A percentile compares a stretch with the other conserved stretches of the same genome.
These are phyloP conservation scores for Ascoidea asiatica DNA, from an alignment of 805 yeast genomes.

Conservation along the genomic window DNA sequence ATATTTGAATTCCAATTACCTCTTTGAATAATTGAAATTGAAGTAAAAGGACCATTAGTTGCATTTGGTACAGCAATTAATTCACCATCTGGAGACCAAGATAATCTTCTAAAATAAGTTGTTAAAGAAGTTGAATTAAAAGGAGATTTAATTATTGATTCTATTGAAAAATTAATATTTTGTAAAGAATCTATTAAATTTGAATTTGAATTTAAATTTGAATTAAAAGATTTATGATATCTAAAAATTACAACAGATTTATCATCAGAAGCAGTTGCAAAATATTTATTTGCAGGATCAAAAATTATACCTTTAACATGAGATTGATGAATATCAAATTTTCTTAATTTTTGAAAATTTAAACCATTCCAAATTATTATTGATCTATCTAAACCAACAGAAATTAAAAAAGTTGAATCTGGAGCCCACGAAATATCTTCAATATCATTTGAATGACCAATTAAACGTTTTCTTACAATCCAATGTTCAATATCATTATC, in stretches of 20 bases:
- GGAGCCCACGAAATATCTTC: constrained; percentile 99
- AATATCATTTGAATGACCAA: constrained; percentile 95
- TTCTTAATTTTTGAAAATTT: constrained; percentile 78
- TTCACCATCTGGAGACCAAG: constrained; percentile 91
- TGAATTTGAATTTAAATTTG: constrained; percentile 15
- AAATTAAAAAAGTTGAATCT: constrained; percentile 76
- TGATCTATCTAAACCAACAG: constrained; percentile 89
- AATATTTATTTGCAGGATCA: constrained; percentile 96
- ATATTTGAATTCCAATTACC: constrained; percentile 72
- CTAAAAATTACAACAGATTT: constrained; percentile 80
- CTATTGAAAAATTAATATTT: constrained; percentile 76
- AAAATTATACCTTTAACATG: constrained; percentile 94
- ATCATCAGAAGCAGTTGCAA: constrained; percentile 95
- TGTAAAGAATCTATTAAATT: background rate
- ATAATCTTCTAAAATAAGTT: constrained; percentile 72
- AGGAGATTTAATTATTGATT: constrained; percentile 71
- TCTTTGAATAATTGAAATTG: constrained; percentile 60
- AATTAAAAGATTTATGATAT: constrained; percentile 53
- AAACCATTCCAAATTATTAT: constrained; percentile 89
- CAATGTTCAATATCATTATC: constrained; percentile 77
- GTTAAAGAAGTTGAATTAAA: constrained; percentile 83
- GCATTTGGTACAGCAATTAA: constrained; percentile 80
- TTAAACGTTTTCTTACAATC: constrained; percentile 84
- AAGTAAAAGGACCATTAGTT: constrained; percentile 68
- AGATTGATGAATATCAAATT: constrained; percentile 87